Evolutionary conservation across 2,329 filamentous ascomycete genomes (phyloP).

Genomic region (Lachnellula hyalina): DNA sequence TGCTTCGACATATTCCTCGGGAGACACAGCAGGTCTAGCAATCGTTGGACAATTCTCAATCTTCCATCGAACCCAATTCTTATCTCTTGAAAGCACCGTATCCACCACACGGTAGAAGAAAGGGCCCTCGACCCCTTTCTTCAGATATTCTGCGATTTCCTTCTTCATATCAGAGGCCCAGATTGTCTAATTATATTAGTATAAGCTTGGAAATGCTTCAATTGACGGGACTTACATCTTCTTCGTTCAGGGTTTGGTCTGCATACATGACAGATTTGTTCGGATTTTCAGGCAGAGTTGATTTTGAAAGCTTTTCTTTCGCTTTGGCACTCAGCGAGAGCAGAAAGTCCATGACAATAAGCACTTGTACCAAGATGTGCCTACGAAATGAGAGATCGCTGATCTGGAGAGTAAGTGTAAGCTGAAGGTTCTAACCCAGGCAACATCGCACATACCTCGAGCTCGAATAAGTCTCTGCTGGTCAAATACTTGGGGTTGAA

Average conservation of each 20-base stretch:
- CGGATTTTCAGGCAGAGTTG: slow-evolving; percentile 50
- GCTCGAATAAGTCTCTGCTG: slow-evolving; percentile 90
- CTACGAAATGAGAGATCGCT: slow-evolving; percentile 91
- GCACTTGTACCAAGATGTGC: slow-evolving; percentile 88
- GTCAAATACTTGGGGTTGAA: slow-evolving; percentile 99
- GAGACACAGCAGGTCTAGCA: slow-evolving; percentile 65
- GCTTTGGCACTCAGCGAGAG: slow-evolving; percentile 80
- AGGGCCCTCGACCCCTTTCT: slow-evolving; percentile 73
- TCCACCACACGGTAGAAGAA: slow-evolving; percentile 97
- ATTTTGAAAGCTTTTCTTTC: slow-evolving; percentile 69
- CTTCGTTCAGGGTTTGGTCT: slow-evolving; percentile 69
- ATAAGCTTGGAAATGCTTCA: neutral
- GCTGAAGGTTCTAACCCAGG: slow-evolving; percentile 12
- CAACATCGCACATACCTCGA: slow-evolving; percentile 59
- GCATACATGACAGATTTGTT: slow-evolving; percentile 82
- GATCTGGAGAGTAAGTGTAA: slow-evolving; percentile 49
- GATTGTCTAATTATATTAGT: slow-evolving; percentile 51
- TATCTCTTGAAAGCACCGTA: slow-evolving; percentile 89
- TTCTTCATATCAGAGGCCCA: slow-evolving; percentile 79
- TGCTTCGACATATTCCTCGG: slow-evolving; percentile 63
- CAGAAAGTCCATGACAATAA: slow-evolving; percentile 92
- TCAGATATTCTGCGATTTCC: slow-evolving; percentile 76
- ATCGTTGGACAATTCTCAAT: slow-evolving; percentile 89
- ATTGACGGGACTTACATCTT: slow-evolving; percentile 59
- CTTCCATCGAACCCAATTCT: slow-evolving; percentile 99